Base-by-base conservation (phyloP, 164 flowering plant species). In the Liriodendron chinense region DNA sequence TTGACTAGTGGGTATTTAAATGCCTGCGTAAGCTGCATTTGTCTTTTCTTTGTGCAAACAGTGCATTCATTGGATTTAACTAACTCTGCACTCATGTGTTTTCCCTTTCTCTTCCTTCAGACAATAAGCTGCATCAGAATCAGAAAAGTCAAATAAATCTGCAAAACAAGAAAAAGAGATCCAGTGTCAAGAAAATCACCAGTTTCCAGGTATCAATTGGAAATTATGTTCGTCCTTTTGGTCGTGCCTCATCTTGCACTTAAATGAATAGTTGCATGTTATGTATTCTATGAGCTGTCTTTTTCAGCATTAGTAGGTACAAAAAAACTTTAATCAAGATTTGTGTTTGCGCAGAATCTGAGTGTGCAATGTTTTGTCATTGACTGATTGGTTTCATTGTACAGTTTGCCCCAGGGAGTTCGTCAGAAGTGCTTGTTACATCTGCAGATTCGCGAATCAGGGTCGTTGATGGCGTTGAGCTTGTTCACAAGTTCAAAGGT, bases 401-500 rank as follows among this genome's bases (percentile, higher is more conserved):
- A 79, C 90, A 96, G 99, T 96, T 93, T 87, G 86, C 89, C 8
- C 98, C 98, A 34, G 96, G 97, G 79, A 96, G 96, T 79, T 86
- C 89, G 70, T 86, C 98, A 65, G 98, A 96, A 87, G 97, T 93
- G 79, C 89, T 96, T 16, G 80, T 96, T 61, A 94, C 99, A 66
- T 91, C 98, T 61, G 97, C 98, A 63, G 99, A 96, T 88, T 96
- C 98, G 57, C 86, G 97, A 76, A 76, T 96, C 75, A 89, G 99
- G 62, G 94, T 96, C 73, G 78, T 96, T 81, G 92, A 94, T 78
- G 92, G 93, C 78, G 79, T 78, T 78, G 98, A 94, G 82, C 83
- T 92, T 69, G 85, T 91, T 72, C 94, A 94, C 86, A 96, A 94
- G 76, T 93, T 96, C 76, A 96, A 93, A 92, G 98, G 99, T 93